Conservation (phyloP, 1,139 yeast species). For the Yamadazyma conglobata region DNA sequence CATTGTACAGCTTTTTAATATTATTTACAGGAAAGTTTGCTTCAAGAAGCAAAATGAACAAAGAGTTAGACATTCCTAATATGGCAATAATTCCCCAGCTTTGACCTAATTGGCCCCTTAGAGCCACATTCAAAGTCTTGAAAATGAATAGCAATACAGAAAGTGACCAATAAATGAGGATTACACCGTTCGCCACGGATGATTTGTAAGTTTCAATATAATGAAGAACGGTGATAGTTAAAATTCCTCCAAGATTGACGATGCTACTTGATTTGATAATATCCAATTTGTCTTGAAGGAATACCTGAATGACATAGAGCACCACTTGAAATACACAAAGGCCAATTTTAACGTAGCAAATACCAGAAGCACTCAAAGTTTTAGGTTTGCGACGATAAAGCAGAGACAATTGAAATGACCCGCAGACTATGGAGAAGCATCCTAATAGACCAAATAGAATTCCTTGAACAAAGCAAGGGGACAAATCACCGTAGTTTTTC, state of each 20-base stretch:
- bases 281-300: conserved; percentile 44
- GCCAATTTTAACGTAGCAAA: conserved; percentile 39
- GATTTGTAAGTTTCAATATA: conserved; percentile 70
- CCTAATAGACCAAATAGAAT: conserved; percentile 51
- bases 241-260: too few species aligned
- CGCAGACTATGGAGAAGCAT: conserved; percentile 46
- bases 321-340: conserved; percentile 40
- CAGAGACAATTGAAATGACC: conserved; percentile 45
- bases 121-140: conserved; percentile 12
- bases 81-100: background rate
- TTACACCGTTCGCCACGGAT: conserved; percentile 59
- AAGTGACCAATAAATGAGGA: conserved; percentile 75
- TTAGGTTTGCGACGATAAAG: conserved; percentile 29
- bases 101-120: background rate
- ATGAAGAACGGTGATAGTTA: conserved; percentile 55
- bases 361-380: conserved; percentile 35
- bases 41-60: conserved; percentile 1
- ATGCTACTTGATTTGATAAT: too few species aligned
- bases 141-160: conserved; percentile 39
- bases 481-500: conserved; percentile 56
- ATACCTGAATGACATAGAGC: conserved; percentile 23
- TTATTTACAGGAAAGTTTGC: background rate
- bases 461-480: conserved; percentile 83
- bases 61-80: background rate
- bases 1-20: background rate